phyloP scores from a whole-genome alignment of 2,329 filamentous ascomycete genomes.

The Botrytis porri region DNA sequence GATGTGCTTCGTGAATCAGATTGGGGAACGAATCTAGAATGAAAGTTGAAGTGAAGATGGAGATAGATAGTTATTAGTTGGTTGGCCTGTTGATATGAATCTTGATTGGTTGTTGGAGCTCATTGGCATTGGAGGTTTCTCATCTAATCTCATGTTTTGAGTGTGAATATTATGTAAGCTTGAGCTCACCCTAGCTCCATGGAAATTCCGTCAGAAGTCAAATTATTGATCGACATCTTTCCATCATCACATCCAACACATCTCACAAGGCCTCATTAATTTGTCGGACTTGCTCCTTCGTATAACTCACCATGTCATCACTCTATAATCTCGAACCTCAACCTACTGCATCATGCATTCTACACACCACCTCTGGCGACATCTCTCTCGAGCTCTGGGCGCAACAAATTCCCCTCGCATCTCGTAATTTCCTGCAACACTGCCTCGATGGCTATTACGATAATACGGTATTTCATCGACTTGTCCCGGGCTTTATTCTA shows the following conservation, averaged over 20 bases:
- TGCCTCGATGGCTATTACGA: slow-evolving; percentile 95
- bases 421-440: slow-evolving; percentile 92
- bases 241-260: neutral
- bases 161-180: neutral
- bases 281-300: slow-evolving; percentile 24
- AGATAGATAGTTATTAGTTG: neutral
- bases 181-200: neutral
- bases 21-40: neutral
- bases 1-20: neutral
- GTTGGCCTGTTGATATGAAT: neutral
- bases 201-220: neutral
- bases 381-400: slow-evolving; percentile 91
- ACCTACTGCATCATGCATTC: slow-evolving; percentile 84
- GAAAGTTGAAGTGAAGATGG: neutral
- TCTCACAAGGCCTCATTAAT: slow-evolving; percentile 28
- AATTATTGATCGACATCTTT: neutral
- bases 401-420: slow-evolving; percentile 86
- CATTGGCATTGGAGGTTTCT: neutral
- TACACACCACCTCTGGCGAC: slow-evolving; percentile 88
- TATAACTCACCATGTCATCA: slow-evolving; percentile 63
- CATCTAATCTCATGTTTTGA: neutral
- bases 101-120: neutral
- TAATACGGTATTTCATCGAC: slow-evolving; percentile 87
- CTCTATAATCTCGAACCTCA: slow-evolving; percentile 94
- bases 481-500: slow-evolving; percentile 87